Evolutionary conservation across 371 early-diverging fungal genomes (phyloP).

Genomic region (Apophysomyces sp.): DNA sequence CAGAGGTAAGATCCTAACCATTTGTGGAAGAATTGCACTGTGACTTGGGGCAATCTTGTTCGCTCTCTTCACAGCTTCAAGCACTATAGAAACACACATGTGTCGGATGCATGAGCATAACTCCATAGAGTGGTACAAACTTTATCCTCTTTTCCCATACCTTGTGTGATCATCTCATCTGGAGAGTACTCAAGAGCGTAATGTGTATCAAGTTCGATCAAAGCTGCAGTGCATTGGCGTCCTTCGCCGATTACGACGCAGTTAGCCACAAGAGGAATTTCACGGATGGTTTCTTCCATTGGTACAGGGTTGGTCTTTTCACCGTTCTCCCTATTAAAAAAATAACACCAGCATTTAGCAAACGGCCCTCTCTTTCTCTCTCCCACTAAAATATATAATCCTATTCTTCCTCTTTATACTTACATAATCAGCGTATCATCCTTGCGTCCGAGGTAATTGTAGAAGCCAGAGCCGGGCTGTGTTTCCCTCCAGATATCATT

Average conservation of each 20-base stretch:
- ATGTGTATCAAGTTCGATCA: constrained; percentile 23
- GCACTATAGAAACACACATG: too few relatives aligned
- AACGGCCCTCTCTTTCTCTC: too few relatives aligned
- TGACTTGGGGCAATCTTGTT: constrained; percentile 34
- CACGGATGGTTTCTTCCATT: constrained; percentile 31
- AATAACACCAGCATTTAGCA: not conserved
- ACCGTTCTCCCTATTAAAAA: constrained; percentile 30
- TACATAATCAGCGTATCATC: constrained; percentile 39
- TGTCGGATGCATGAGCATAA: too few relatives aligned
- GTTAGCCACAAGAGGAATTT: constrained; percentile 15
- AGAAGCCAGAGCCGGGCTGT: constrained; percentile 11
- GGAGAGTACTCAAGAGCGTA: constrained; percentile 14
- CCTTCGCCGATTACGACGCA: constrained; percentile 26
- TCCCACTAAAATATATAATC: too few relatives aligned
- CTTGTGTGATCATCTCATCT: constrained; percentile 3
- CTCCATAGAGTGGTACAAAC: too few relatives aligned
- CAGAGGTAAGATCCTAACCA: constrained; percentile 39
- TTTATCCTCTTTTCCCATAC: not conserved
- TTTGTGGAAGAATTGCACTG: constrained; percentile 30
- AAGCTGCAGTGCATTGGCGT: constrained; percentile 24
- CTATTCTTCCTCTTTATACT: too few relatives aligned
- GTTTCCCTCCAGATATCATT: constrained; percentile 28
- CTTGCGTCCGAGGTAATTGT: constrained; percentile 21
- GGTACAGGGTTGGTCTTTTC: constrained; percentile 44
- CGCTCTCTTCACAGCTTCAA: constrained; percentile 24